These are phyloP conservation scores for Mycosphaerella arachidis DNA, from an alignment of 2,329 filamentous ascomycete species.

Conservation along the genomic window DNA sequence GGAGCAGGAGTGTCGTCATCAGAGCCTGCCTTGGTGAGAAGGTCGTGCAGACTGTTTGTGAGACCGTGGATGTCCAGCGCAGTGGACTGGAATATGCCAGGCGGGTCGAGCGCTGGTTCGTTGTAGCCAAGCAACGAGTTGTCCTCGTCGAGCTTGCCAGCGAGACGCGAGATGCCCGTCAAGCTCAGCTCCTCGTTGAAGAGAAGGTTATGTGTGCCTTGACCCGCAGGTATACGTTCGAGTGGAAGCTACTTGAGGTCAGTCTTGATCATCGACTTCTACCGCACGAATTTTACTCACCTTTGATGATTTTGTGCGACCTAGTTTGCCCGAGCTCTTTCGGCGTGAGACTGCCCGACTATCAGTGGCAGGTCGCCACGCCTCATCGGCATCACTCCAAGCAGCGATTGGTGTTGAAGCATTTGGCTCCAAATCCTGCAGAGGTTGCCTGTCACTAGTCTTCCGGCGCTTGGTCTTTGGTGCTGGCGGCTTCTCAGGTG, in stretches of 20 bases:
- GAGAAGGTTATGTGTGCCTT: conserved; percentile 21
- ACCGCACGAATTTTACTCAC: neutral
- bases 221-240: conserved; percentile 34
- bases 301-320: neutral
- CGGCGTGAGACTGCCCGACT: neutral
- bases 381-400: conserved; percentile 8
- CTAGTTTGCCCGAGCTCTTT: neutral
- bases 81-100: conserved; percentile 5
- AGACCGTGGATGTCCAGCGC: conserved; percentile 10
- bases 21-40: conserved; percentile 12
- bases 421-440: conserved; percentile 27
- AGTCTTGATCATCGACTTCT: neutral
- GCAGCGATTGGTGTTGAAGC: conserved; percentile 3
- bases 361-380: conserved; percentile 7
- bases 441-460: conserved; percentile 17
- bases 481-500: conserved; percentile 7
- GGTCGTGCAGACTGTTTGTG: conserved; percentile 11
- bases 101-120: conserved; percentile 19
- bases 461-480: conserved; percentile 23
- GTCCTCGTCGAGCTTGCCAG: conserved; percentile 14
- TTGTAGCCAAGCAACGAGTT: conserved; percentile 24
- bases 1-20: neutral
- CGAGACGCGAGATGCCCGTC: conserved; percentile 4
- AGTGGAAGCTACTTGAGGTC: conserved; percentile 33
- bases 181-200: neutral